Percentiles rank a stretch among this genome's conserved stretches.
phyloP scores from a whole-genome alignment of 345 rosid genomes.

The Lumnitzera littorea region DNA sequence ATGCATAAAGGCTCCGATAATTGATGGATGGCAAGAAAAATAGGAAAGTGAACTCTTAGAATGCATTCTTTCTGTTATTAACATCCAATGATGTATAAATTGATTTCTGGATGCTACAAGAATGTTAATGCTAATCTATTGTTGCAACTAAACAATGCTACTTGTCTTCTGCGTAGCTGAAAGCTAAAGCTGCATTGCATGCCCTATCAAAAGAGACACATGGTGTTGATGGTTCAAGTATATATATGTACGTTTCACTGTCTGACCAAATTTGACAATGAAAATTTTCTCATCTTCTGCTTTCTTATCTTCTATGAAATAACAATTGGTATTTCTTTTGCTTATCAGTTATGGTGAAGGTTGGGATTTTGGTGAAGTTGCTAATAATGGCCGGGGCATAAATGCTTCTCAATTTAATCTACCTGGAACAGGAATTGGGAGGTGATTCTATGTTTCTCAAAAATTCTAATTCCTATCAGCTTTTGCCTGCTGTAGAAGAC shows the following conservation, averaged over 20 bases:
- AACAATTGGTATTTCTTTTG: neutral
- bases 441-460: slow-evolving; percentile 32
- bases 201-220: slow-evolving; percentile 55
- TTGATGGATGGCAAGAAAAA: too few relatives aligned
- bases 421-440: slow-evolving; percentile 80
- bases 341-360: slow-evolving; percentile 86
- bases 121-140: too few relatives aligned
- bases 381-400: slow-evolving; percentile 83
- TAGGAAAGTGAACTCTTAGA: too few relatives aligned
- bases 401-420: slow-evolving; percentile 84
- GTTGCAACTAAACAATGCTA: slow-evolving; percentile 2
- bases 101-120: too few relatives aligned
- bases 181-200: slow-evolving; percentile 58
- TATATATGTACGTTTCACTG: slow-evolving; percentile 56
- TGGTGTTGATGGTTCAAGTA: slow-evolving; percentile 79
- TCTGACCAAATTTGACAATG: neutral
- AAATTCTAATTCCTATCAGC: neutral
- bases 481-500: too few relatives aligned
- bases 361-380: slow-evolving; percentile 99
- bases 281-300: neutral
- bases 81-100: too few relatives aligned
- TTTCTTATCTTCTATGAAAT: neutral
- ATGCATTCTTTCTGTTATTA: too few relatives aligned
- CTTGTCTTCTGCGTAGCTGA: slow-evolving; percentile 36
- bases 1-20: too few relatives aligned